Conservation (phyloP, 495 filamentous ascomycete genomes). For the Aspergillus incahuasiensis region DNA sequence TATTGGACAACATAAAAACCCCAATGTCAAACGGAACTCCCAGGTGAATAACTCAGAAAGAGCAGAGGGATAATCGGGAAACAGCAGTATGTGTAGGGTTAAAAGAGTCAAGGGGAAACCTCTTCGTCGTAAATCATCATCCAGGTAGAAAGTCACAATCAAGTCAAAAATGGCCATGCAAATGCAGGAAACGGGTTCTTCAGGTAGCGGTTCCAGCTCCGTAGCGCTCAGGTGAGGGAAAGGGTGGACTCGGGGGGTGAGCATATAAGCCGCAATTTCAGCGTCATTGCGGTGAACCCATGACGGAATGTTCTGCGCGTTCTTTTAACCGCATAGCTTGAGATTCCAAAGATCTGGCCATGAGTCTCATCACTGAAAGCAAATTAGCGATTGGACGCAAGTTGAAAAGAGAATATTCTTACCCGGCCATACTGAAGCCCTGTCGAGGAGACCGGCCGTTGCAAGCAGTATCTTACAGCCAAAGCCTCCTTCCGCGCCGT, state of each 20-base stretch:
- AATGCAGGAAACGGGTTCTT: too few species aligned
- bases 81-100: too few species aligned
- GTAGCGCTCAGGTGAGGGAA: not conserved
- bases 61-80: not conserved
- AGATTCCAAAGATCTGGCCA: conserved; percentile 79
- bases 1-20: not conserved
- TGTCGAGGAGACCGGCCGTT: conserved; percentile 85
- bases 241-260: not conserved
- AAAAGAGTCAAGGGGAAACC: not conserved
- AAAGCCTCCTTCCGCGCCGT: conserved; percentile 64
- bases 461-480: conserved; percentile 82
- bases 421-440: conserved; percentile 91
- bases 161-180: too few species aligned
- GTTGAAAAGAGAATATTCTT: conserved; percentile 26
- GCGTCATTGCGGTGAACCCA: conserved; percentile 25
- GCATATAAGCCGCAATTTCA: not conserved
- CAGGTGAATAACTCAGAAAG: too few species aligned
- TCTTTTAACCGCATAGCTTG: conserved; percentile 79
- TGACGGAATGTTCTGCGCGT: conserved; percentile 61
- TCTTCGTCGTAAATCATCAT: not conserved
- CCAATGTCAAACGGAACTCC: not conserved
- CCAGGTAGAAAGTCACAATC: too few species aligned
- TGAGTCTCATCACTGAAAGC: conserved; percentile 70
- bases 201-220: too few species aligned
- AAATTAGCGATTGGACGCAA: conserved; percentile 25